These are phyloP conservation scores for Xylaria flabelliformis DNA, from an alignment of 495 filamentous ascomycete genomes.

Conservation along the genomic window DNA sequence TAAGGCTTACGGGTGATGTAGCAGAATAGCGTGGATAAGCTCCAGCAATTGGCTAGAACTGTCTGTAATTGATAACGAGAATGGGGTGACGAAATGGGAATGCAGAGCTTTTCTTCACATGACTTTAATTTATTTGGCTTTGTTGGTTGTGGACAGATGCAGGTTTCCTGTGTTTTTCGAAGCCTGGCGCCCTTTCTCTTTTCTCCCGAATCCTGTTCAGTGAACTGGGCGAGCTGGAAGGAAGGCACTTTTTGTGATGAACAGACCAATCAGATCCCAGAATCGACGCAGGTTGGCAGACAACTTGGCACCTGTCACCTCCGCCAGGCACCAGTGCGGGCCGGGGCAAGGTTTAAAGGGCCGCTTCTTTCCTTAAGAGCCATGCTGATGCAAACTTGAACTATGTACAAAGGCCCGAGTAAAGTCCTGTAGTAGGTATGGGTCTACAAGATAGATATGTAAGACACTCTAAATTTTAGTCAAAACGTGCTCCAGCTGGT, in stretches of 20 bases:
- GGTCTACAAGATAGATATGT: not conserved
- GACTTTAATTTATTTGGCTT: not conserved
- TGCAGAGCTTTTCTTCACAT: slow-evolving; percentile 3
- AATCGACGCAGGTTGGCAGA: slow-evolving; percentile 10
- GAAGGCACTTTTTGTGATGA: not conserved
- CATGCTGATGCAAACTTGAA: not conserved
- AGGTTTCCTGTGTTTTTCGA: not conserved
- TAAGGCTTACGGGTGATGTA: slow-evolving; percentile 9
- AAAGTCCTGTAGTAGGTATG: not conserved
- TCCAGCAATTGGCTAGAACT: not conserved
- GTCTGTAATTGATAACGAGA: not conserved
- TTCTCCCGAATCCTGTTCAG: not conserved
- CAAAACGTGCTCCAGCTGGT: slow-evolving; percentile 40
- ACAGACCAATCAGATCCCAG: slow-evolving; percentile 11
- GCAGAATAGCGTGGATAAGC: not conserved
- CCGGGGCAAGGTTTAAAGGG: not conserved
- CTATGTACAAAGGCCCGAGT: not conserved
- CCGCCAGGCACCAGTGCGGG: not conserved
- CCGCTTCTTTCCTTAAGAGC: not conserved
- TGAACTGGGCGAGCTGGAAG: no score
- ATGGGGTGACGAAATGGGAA: not conserved
- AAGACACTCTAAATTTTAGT: slow-evolving; percentile 5
- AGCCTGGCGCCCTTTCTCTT: not conserved
- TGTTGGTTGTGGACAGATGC: not conserved
- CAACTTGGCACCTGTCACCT: slow-evolving; percentile 10